These are phyloP conservation scores for Alternaria incomplexa DNA, from an alignment of 2,329 filamentous ascomycete species.

Conservation along the genomic window DNA sequence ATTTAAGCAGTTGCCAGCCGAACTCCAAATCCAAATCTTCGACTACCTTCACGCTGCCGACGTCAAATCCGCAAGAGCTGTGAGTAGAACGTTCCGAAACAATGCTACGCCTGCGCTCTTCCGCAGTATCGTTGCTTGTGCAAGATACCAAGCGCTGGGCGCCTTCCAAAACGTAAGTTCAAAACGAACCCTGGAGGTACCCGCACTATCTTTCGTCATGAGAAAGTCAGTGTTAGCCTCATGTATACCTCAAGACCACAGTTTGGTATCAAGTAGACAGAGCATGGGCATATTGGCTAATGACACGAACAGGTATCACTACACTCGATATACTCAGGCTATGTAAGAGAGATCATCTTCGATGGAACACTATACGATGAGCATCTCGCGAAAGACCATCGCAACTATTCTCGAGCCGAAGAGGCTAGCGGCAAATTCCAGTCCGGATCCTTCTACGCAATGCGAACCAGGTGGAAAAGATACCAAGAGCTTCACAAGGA, in stretches of 20 bases:
- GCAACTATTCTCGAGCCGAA: slow-evolving; percentile 9
- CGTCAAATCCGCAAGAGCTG: slow-evolving; percentile 33
- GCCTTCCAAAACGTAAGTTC: slow-evolving; percentile 32
- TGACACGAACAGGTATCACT: slow-evolving; percentile 8
- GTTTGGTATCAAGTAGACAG: neutral
- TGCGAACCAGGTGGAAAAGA: slow-evolving; percentile 26
- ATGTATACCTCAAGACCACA: neutral
- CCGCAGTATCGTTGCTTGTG: slow-evolving; percentile 30
- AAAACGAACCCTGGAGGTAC: neutral
- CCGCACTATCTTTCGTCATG: neutral
- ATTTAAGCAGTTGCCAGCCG: slow-evolving; percentile 29
- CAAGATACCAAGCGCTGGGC: slow-evolving; percentile 37
- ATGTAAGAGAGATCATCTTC: slow-evolving; percentile 41
- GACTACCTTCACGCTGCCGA: slow-evolving; percentile 25
- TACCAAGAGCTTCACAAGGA: slow-evolving; percentile 34
- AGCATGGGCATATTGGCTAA: neutral
- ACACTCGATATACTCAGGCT: slow-evolving; percentile 29
- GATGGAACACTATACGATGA: slow-evolving; percentile 34
- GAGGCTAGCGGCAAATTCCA: slow-evolving; percentile 8
- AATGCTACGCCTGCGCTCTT: slow-evolving; percentile 35
- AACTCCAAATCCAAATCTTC: slow-evolving; percentile 40
- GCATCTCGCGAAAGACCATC: slow-evolving; percentile 17
- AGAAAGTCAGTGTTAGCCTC: neutral
- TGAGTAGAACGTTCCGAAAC: slow-evolving; percentile 27
- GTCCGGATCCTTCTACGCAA: slow-evolving; percentile 15